Conservation (phyloP, 2,329 filamentous ascomycete species). For the Phyllosticta citriasiana region DNA sequence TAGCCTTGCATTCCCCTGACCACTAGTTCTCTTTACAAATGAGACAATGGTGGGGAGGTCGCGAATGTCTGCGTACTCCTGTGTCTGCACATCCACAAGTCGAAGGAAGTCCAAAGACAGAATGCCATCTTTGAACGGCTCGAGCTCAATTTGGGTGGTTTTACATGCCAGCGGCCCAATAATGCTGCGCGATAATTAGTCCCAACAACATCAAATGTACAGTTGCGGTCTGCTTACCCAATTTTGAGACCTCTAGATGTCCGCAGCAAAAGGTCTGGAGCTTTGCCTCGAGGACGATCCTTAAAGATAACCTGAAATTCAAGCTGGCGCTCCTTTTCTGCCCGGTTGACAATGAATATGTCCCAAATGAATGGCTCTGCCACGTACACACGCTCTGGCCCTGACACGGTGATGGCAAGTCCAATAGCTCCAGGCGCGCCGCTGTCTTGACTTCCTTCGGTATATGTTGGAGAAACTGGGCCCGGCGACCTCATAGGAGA, state of each 20-base stretch:
- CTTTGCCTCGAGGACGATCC: constrained; percentile 55
- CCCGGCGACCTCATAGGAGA: constrained; percentile 15
- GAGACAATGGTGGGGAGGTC: constrained; percentile 60
- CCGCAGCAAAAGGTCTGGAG: constrained; percentile 60
- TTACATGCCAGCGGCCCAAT: constrained; percentile 64
- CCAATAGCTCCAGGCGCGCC: constrained; percentile 45
- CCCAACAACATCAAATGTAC: background rate
- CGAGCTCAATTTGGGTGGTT: constrained; percentile 61
- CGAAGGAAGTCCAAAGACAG: constrained; percentile 62
- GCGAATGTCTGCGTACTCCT: constrained; percentile 67
- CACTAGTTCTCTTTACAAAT: background rate
- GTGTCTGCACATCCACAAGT: constrained; percentile 61
- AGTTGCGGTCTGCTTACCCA: constrained; percentile 39
- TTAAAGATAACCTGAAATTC: constrained; percentile 60
- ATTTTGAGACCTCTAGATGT: constrained; percentile 65
- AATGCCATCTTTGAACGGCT: constrained; percentile 56
- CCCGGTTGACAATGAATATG: constrained; percentile 67
- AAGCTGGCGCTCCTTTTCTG: constrained; percentile 53
- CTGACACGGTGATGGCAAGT: constrained; percentile 65
- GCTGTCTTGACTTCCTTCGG: constrained; percentile 16
- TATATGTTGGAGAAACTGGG: constrained; percentile 21
- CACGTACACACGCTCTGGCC: constrained; percentile 48
- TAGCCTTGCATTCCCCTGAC: background rate
- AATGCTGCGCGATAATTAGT: constrained; percentile 35
- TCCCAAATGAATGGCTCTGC: constrained; percentile 63